A percentile compares a stretch with the other conserved stretches of the same genome.
Conservation (phyloP, 768 basidiomycete genomes). For the Aureoboletus auriporus region DNA sequence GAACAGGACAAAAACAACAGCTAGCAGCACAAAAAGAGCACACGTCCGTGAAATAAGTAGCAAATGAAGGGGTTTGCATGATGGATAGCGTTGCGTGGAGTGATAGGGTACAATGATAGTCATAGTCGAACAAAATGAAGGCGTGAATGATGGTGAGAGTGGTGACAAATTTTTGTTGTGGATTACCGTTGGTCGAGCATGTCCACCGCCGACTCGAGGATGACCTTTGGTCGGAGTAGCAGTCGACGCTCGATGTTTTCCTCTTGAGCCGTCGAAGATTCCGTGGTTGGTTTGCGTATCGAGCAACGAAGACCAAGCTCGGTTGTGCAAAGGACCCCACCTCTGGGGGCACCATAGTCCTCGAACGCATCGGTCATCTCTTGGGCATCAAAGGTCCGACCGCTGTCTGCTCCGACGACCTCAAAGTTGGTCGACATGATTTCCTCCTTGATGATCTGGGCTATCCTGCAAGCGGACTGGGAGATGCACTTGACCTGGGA, state of each 20-base stretch:
- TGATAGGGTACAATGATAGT: slow-evolving; percentile 14
- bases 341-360: slow-evolving; percentile 47
- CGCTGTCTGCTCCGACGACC: slow-evolving; percentile 56
- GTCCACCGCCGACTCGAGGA: slow-evolving; percentile 65
- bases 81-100: slow-evolving; percentile 7
- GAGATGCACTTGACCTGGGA: slow-evolving; percentile 66
- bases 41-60: slow-evolving; percentile 5
- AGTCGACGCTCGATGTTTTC: slow-evolving; percentile 53
- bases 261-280: slow-evolving; percentile 30
- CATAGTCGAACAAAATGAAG: slow-evolving; percentile 1
- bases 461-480: slow-evolving; percentile 57
- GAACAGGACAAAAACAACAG: background rate
- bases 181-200: slow-evolving; percentile 37
- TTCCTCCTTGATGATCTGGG: slow-evolving; percentile 64
- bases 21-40: background rate
- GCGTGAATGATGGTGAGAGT: background rate
- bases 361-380: slow-evolving; percentile 64
- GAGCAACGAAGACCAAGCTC: slow-evolving; percentile 69
- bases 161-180: no score
- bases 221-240: slow-evolving; percentile 69
- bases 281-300: slow-evolving; percentile 37
- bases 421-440: slow-evolving; percentile 78
- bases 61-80: slow-evolving; percentile 8
- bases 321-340: slow-evolving; percentile 60
- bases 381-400: slow-evolving; percentile 43